A percentile compares a stretch with the other conserved stretches of the same genome.
Evolutionary conservation across 2,329 filamentous ascomycete genomes (phyloP).

Genomic region (Gnomoniopsis smithogilvyi): DNA sequence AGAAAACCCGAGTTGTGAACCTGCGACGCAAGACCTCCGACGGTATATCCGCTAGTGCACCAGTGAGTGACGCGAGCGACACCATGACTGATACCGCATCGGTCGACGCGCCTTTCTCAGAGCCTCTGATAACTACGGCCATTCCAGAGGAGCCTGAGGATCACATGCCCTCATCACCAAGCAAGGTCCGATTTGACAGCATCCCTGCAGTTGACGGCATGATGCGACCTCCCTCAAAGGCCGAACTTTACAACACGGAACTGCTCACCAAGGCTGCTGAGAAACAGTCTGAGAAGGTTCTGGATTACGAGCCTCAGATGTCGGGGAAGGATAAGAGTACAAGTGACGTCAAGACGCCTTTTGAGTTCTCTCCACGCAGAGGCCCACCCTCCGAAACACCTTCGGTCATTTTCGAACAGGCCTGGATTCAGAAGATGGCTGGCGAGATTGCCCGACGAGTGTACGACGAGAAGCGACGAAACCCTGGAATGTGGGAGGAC

Average conservation of each 20-base stretch:
- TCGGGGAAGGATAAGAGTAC: constrained; percentile 26
- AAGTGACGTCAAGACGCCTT: constrained; percentile 28
- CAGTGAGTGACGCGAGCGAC: constrained; percentile 42
- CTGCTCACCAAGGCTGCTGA: constrained; percentile 20
- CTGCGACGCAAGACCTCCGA: constrained; percentile 62
- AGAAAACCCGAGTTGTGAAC: constrained; percentile 82
- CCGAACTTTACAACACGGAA: constrained; percentile 30
- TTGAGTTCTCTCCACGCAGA: constrained; percentile 28
- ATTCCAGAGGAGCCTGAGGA: constrained; percentile 59
- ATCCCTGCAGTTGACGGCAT: constrained; percentile 26
- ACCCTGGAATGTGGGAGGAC: constrained; percentile 51
- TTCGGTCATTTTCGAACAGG: constrained; percentile 69
- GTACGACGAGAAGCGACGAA: constrained; percentile 75
- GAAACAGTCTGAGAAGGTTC: constrained; percentile 5
- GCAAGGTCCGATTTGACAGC: constrained; percentile 41
- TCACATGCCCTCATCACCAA: constrained; percentile 33
- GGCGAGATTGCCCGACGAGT: constrained; percentile 85
- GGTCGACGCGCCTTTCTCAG: constrained; percentile 57
- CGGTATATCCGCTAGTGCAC: constrained; percentile 38
- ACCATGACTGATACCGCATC: constrained; percentile 51
- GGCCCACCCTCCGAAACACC: constrained; percentile 44
- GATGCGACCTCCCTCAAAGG: constrained; percentile 30
- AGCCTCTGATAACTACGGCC: constrained; percentile 53
- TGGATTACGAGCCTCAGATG: background rate
- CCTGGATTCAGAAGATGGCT: constrained; percentile 91